Base-by-base conservation (phyloP, 208 protist species). In the Trypanosomatidae sp. region DNA sequence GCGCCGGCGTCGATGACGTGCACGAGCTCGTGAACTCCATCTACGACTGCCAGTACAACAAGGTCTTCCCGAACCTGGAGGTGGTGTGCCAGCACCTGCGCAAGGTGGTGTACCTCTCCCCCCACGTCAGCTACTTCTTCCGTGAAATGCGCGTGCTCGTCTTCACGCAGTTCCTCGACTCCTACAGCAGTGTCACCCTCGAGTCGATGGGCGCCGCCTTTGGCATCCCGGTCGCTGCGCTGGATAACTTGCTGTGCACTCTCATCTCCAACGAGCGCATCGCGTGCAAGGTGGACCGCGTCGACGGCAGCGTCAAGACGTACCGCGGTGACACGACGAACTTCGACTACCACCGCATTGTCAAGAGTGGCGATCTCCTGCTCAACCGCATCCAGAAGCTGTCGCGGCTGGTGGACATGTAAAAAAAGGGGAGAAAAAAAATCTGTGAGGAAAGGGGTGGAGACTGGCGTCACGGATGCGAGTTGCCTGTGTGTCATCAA, bases 321-420 rank as follows among this genome's bases (percentile, higher is more conserved):
- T 99, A 96, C 64, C 93, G 98, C 66, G 95, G 97, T 13, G 98
- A 99, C 80, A 87, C 74, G 19, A 99, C 96, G 22, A 99, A 99
- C 83, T 88, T 97, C 47, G 93, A 99, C 66, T 99, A 99, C 83
- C 95, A 99, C 80, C 76, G 88, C 22, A 95, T 98, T 71, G 89
- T 99, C 71, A 98, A 98, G 82, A 94, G 98, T 73, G 98, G 99
- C 59, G 99, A 99, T 78, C 73, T 98, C 64, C 86, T 99, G 9
- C 92, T 99, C 52, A 99, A 99, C 79, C 90, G 98, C 52, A 92
- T 99, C 69, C 98, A 99, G 91, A 99, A 99, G 86, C 91, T 99
- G n/a, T 97, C 98, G 17, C 93, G 98, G 22, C 86, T 99, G 62
- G 98, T 99, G 60, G 98, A 98, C 75, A 85, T 95, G 86, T 92